Percentiles rank a stretch among this genome's conserved stretches.
These are phyloP conservation scores for Lithocarpus polystachyus DNA, from an alignment of 306 rosid species.

Conservation along the genomic window DNA sequence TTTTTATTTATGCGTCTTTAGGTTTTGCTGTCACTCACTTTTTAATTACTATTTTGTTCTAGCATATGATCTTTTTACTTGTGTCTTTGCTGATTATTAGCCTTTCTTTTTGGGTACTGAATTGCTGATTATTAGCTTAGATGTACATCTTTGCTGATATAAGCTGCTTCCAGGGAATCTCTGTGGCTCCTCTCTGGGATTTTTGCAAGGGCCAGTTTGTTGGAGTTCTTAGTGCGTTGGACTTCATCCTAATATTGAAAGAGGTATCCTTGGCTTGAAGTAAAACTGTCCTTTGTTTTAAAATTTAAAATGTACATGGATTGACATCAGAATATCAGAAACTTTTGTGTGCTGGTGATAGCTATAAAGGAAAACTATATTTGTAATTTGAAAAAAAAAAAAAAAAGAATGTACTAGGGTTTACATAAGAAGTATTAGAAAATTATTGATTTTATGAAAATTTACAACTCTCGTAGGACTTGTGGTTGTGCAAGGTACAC, in stretches of 20 bases:
- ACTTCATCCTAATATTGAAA: slow-evolving; percentile 77
- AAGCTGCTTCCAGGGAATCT: slow-evolving; percentile 54
- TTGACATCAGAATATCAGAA: neutral
- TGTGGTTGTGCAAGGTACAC: neutral
- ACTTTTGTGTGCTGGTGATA: neutral
- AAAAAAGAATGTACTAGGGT: neutral
- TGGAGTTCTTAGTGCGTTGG: slow-evolving; percentile 79
- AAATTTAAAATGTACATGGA: neutral
- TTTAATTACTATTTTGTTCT: neutral
- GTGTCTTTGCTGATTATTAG: neutral
- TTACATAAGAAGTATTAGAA: neutral
- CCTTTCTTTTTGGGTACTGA: neutral
- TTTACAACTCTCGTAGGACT: neutral
- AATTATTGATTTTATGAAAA: neutral
- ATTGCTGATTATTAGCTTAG: slow-evolving; percentile 20
- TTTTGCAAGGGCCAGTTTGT: slow-evolving; percentile 48
- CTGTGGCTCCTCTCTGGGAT: slow-evolving; percentile 84
- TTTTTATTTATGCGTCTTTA: neutral
- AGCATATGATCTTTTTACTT: neutral
- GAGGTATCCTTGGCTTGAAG: slow-evolving; percentile 53
- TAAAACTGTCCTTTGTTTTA: slow-evolving; percentile 7
- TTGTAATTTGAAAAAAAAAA: neutral
- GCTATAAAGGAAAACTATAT: neutral
- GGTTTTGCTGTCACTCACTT: no score
- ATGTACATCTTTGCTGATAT: slow-evolving; percentile 24